These are phyloP conservation scores for Cladophialophora bantiana DNA, from an alignment of 2,329 filamentous ascomycete genomes.

Conservation along the genomic window DNA sequence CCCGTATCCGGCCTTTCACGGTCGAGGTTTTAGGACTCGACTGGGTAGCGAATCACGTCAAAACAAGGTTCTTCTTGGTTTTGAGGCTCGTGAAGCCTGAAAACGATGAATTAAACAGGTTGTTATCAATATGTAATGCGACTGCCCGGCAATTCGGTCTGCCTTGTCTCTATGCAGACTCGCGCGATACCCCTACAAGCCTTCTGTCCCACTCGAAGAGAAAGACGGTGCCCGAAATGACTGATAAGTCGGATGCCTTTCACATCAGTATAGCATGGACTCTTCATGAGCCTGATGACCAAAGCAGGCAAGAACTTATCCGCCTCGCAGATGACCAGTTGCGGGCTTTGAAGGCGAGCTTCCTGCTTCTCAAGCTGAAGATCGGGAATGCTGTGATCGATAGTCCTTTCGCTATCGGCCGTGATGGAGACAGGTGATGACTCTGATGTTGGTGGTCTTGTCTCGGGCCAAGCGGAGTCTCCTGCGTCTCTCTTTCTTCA, in stretches of 20 bases:
- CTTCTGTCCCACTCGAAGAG: slow-evolving; percentile 27
- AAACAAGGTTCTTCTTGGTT: slow-evolving; percentile 83
- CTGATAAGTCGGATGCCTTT: slow-evolving; percentile 67
- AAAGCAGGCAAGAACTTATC: slow-evolving; percentile 47
- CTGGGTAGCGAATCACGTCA: slow-evolving; percentile 72
- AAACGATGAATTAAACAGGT: slow-evolving; percentile 63
- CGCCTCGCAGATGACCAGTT: slow-evolving; percentile 29
- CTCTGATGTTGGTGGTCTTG: not conserved
- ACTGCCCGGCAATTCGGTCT: slow-evolving; percentile 68
- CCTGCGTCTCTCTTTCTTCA: not conserved
- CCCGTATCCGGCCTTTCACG: slow-evolving; percentile 54
- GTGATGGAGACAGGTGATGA: slow-evolving; percentile 10
- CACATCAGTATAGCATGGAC: slow-evolving; percentile 93
- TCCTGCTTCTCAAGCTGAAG: slow-evolving; percentile 73
- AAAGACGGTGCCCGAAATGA: slow-evolving; percentile 37
- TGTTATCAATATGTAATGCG: slow-evolving; percentile 73
- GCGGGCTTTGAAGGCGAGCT: slow-evolving; percentile 56
- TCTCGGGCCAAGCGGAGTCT: not conserved
- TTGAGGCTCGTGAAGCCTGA: slow-evolving; percentile 63
- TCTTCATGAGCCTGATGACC: slow-evolving; percentile 60
- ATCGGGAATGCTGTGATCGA: slow-evolving; percentile 71
- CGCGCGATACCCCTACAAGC: slow-evolving; percentile 6
- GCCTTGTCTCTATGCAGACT: slow-evolving; percentile 71
- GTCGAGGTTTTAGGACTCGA: slow-evolving; percentile 57
- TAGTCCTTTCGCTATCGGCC: slow-evolving; percentile 27